A percentile compares a stretch with the other conserved stretches of the same genome.
Evolutionary conservation across 495 filamentous ascomycete genomes (phyloP).

Genomic region (Penicillium atrosanguineum): DNA sequence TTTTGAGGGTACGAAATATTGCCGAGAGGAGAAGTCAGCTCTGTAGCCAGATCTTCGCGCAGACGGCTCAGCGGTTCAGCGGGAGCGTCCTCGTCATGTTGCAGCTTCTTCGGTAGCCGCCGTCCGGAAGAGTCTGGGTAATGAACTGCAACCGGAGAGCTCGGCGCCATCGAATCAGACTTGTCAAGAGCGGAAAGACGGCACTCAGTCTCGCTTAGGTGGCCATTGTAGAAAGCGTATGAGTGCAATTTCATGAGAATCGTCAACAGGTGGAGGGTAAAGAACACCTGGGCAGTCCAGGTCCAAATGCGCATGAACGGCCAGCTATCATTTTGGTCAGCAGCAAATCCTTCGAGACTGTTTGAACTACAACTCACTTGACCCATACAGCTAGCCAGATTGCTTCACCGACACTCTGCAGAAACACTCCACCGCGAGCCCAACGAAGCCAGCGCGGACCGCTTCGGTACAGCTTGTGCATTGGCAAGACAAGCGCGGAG

Average conservation of each 20-base stretch:
- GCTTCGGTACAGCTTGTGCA: conserved; percentile 66
- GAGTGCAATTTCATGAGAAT: conserved; percentile 99
- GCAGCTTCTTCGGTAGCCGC: conserved; percentile 30
- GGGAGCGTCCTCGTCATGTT: conserved; percentile 36
- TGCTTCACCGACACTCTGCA: conserved; percentile 80
- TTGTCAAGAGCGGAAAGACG: conserved; percentile 77
- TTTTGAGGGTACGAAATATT: conserved; percentile 89
- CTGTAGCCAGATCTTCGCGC: conserved; percentile 83
- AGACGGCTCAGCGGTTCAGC: conserved; percentile 59
- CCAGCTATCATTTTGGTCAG: conserved; percentile 45
- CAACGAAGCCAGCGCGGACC: conserved; percentile 62
- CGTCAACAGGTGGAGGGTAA: conserved; percentile 84
- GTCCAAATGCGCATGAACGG: conserved; percentile 90
- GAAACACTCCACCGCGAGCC: conserved; percentile 67
- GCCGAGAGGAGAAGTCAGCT: conserved; percentile 86
- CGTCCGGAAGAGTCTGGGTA: conserved; percentile 65
- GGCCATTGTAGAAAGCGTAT: conserved; percentile 96
- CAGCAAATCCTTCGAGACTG: not conserved
- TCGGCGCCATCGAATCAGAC: conserved; percentile 64
- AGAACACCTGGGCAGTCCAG: conserved; percentile 92
- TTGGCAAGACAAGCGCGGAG: conserved; percentile 66
- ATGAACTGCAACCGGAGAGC: conserved; percentile 56
- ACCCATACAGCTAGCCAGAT: conserved; percentile 84
- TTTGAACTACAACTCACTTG: conserved; percentile 44
- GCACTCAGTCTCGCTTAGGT: conserved; percentile 82